Evolutionary conservation across 2,329 filamentous ascomycete genomes (phyloP).

Genomic region (Talaromyces piceae): DNA sequence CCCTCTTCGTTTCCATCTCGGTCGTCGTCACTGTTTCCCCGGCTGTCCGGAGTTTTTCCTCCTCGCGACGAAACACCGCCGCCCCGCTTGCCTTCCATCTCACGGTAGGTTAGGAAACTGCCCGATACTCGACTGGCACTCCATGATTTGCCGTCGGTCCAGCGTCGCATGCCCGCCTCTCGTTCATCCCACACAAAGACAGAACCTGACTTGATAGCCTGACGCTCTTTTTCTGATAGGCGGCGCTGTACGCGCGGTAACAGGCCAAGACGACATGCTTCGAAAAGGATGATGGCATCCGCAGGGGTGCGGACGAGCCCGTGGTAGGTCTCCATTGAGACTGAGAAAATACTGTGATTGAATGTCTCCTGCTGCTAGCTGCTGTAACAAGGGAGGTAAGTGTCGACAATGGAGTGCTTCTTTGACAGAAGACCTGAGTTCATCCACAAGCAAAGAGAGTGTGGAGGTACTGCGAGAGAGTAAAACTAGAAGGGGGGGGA

Average conservation of each 20-base stretch:
- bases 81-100: constrained; percentile 97
- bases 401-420: too few species aligned
- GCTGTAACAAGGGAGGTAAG: too few species aligned
- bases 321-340: constrained; percentile 86
- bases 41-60: constrained; percentile 77
- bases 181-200: constrained; percentile 99
- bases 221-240: constrained; percentile 91
- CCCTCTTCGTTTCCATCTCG: constrained; percentile 63
- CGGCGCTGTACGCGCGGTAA: constrained; percentile 87
- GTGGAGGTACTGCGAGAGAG: background rate
- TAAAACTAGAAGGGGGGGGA: background rate
- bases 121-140: constrained; percentile 95
- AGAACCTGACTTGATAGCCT: constrained; percentile 91
- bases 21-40: constrained; percentile 73
- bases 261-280: constrained; percentile 83
- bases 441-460: background rate
- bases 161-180: constrained; percentile 94
- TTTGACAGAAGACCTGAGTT: too few species aligned
- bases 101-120: constrained; percentile 92
- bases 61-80: constrained; percentile 47
- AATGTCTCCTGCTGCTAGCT: too few species aligned
- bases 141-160: constrained; percentile 99
- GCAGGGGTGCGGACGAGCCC: constrained; percentile 91
- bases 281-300: constrained; percentile 97
- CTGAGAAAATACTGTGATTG: constrained; percentile 13